These are phyloP conservation scores for Boletus insuetus DNA, from an alignment of 768 basidiomycete genomes.

Conservation along the genomic window DNA sequence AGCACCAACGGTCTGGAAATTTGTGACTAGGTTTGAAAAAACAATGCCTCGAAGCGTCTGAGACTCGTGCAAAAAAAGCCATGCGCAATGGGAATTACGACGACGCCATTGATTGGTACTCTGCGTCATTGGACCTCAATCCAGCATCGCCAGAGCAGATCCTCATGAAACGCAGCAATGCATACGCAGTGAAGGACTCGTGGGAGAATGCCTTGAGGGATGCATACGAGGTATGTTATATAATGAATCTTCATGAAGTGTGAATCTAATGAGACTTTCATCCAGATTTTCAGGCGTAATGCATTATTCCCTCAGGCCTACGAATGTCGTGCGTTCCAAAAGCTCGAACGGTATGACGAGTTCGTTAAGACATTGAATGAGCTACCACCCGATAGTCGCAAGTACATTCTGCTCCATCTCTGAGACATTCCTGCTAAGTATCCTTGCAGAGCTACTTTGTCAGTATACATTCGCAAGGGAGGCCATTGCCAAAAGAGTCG, in stretches of 20 bases:
- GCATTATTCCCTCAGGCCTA: background rate
- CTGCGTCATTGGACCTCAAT: background rate
- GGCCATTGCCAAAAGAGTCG: background rate
- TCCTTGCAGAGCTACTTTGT: background rate
- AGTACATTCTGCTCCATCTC: background rate
- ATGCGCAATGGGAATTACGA: background rate
- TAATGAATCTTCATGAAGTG: background rate
- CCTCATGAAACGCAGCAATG: conserved; percentile 10
- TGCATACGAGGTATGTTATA: conserved; percentile 1
- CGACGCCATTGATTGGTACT: background rate
- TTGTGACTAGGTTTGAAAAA: background rate
- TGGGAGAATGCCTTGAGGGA: conserved; percentile 11
- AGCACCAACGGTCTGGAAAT: background rate
- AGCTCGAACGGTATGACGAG: background rate
- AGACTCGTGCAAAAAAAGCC: conserved; percentile 2
- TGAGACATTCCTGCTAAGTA: background rate
- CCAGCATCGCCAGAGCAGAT: background rate
- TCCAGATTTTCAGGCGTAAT: background rate
- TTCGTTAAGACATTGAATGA: background rate
- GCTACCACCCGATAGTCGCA: background rate
- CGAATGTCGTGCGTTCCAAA: background rate
- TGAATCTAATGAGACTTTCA: background rate
- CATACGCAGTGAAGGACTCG: background rate
- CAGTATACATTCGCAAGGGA: background rate
- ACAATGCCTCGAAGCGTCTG: background rate